phyloP scores from a whole-genome alignment of 1,284 basidiomycete genomes.

The Ceratobasidium sp. region DNA sequence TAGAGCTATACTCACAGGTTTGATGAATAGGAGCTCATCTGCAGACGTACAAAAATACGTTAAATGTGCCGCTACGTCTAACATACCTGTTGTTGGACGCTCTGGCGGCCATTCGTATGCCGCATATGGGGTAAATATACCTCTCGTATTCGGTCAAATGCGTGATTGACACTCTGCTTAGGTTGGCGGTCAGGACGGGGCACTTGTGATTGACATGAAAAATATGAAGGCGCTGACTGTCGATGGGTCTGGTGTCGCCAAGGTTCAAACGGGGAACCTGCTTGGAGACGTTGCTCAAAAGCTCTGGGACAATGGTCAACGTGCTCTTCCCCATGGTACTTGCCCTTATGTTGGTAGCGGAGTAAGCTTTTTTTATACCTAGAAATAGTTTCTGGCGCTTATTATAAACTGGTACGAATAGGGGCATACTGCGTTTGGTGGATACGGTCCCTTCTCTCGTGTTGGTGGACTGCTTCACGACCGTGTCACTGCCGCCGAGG shows the following conservation, averaged over 20 bases:
- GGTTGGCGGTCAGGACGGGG: conserved; percentile 50
- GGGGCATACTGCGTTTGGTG: conserved; percentile 47
- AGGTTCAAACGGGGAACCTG: conserved; percentile 48
- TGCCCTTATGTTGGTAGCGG: conserved; percentile 27
- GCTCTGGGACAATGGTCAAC: conserved; percentile 48
- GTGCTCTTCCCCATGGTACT: conserved; percentile 29
- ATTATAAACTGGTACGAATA: background rate
- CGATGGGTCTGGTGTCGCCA: conserved; percentile 25
- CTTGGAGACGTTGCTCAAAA: conserved; percentile 48
- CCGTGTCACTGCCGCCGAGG: conserved; percentile 48
- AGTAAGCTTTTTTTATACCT: conserved; percentile 9
- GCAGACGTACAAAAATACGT: conserved; percentile 48
- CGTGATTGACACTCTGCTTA: background rate
- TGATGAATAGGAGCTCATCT: conserved; percentile 39
- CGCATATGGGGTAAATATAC: conserved; percentile 47
- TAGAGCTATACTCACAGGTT: background rate
- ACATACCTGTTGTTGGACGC: conserved; percentile 45
- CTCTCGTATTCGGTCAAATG: background rate
- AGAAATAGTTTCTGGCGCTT: background rate
- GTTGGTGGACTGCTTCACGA: conserved; percentile 42
- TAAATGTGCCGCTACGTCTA: conserved; percentile 46
- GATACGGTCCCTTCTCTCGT: conserved; percentile 44
- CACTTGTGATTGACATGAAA: conserved; percentile 48
- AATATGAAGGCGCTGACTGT: conserved; percentile 48
- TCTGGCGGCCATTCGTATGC: conserved; percentile 52